Conservation (phyloP, 352 stramenopile genomes). For the Elongisporangium senticosum region DNA sequence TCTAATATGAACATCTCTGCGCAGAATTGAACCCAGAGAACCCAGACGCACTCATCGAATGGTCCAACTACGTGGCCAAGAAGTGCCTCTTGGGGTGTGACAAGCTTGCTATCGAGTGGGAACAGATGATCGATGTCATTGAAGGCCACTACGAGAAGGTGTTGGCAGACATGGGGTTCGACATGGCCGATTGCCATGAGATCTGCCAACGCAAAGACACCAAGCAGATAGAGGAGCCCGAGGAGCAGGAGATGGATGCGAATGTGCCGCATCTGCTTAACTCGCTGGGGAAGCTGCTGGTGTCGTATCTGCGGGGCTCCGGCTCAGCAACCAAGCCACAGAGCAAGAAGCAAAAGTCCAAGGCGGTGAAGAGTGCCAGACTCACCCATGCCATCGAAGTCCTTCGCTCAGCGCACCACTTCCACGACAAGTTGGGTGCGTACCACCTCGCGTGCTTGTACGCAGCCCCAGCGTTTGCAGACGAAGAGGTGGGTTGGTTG, state of each 20-base stretch:
- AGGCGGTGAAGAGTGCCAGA: slow-evolving; percentile 3
- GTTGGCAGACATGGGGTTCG: slow-evolving; percentile 34
- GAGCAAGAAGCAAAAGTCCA: slow-evolving; percentile 7
- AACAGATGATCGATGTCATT: slow-evolving; percentile 33
- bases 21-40: slow-evolving; percentile 49
- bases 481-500: slow-evolving; percentile 40
- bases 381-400: slow-evolving; percentile 57
- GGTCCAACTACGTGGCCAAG: slow-evolving; percentile 56
- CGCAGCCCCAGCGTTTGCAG: slow-evolving; percentile 37
- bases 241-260: slow-evolving; percentile 61
- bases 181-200: slow-evolving; percentile 51
- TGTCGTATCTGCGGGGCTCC: slow-evolving; percentile 30
- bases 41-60: slow-evolving; percentile 64
- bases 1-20: slow-evolving; percentile 2
- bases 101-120: slow-evolving; percentile 22
- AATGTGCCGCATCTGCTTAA: slow-evolving; percentile 63
- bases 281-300: slow-evolving; percentile 49
- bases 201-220: slow-evolving; percentile 68
- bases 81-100: slow-evolving; percentile 24
- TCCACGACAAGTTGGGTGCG: slow-evolving; percentile 77
- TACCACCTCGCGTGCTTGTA: slow-evolving; percentile 73
- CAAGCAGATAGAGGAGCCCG: slow-evolving; percentile 42
- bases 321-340: neutral
- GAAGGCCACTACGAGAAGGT: slow-evolving; percentile 33
- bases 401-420: slow-evolving; percentile 64